Percentiles rank a stretch among this genome's conserved stretches.
Evolutionary conservation across 176 grass and related monocot species (phyloP).

Genomic region (Rhynchospora tenuis): DNA sequence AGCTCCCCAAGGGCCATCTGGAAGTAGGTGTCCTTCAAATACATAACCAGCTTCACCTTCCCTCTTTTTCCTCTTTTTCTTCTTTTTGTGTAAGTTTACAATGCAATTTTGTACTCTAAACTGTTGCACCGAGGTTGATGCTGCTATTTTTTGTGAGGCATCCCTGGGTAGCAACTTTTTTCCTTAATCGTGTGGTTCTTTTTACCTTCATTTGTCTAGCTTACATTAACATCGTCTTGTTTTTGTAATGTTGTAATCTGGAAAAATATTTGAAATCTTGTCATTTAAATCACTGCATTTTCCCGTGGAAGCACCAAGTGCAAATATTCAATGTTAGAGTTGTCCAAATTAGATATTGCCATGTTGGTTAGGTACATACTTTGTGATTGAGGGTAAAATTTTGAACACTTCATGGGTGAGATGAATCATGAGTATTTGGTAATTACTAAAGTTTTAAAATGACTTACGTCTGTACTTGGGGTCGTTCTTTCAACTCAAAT

Average conservation of each 20-base stretch:
- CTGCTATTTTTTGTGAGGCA: conserved; percentile 53
- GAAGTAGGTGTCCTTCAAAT: neutral
- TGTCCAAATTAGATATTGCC: neutral
- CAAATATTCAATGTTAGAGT: neutral
- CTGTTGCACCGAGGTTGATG: conserved; percentile 42
- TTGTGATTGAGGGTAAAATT: neutral
- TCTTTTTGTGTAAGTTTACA: neutral
- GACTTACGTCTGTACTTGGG: too few species aligned
- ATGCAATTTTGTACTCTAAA: conserved; percentile 58
- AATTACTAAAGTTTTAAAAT: too few species aligned
- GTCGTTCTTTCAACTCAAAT: too few species aligned
- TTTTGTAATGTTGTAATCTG: conserved; percentile 35
- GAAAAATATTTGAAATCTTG: neutral
- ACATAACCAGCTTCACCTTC: neutral
- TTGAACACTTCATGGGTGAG: neutral
- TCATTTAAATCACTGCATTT: neutral
- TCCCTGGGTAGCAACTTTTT: conserved; percentile 39
- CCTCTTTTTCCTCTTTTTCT: neutral
- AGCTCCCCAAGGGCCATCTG: neutral
- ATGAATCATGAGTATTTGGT: neutral
- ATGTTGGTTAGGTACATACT: neutral
- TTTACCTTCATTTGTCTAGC: neutral
- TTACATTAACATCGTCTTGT: conserved; percentile 24
- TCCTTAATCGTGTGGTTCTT: conserved; percentile 19
- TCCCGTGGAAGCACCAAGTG: neutral